A percentile compares a stretch with the other conserved stretches of the same genome.
Conservation (phyloP, 2,329 filamentous ascomycete species). For the Fusarium sp. region DNA sequence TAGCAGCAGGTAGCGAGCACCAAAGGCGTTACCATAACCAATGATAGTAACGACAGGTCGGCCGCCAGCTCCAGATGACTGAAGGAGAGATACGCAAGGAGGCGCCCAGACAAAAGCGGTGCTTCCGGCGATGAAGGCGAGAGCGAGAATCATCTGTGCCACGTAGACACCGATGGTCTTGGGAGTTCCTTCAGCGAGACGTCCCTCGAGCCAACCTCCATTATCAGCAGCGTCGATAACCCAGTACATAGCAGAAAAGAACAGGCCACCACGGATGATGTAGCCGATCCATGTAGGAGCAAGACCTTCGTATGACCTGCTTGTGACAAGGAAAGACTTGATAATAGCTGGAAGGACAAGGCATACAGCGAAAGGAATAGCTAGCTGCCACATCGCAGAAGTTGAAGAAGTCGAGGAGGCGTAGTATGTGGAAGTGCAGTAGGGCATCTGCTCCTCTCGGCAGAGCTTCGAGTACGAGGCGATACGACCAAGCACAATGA, state of each 20-base stretch:
- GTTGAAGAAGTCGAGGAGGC: conserved; percentile 91
- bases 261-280: conserved; percentile 79
- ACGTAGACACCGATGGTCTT: conserved; percentile 81
- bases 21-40: conserved; percentile 93
- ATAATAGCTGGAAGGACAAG: conserved; percentile 78
- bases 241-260: conserved; percentile 87
- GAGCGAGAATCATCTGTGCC: conserved; percentile 81
- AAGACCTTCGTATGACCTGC: conserved; percentile 87
- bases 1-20: conserved; percentile 87
- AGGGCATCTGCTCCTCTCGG: conserved; percentile 98
- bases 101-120: conserved; percentile 88
- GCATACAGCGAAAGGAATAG: conserved; percentile 80
- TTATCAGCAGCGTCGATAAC: conserved; percentile 89
- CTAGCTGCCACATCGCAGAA: conserved; percentile 88
- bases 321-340: conserved; percentile 83
- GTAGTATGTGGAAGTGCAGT: conserved; percentile 95
- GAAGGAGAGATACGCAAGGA: conserved; percentile 81
- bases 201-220: conserved; percentile 76
- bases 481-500: conserved; percentile 80
- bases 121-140: conserved; percentile 85
- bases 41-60: conserved; percentile 78
- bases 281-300: conserved; percentile 86
- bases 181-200: conserved; percentile 67
- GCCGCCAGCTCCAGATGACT: conserved; percentile 56
- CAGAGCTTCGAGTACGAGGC: conserved; percentile 92